Conservation (phyloP, 495 filamentous ascomycete genomes). For the Xylaria flabelliformis region DNA sequence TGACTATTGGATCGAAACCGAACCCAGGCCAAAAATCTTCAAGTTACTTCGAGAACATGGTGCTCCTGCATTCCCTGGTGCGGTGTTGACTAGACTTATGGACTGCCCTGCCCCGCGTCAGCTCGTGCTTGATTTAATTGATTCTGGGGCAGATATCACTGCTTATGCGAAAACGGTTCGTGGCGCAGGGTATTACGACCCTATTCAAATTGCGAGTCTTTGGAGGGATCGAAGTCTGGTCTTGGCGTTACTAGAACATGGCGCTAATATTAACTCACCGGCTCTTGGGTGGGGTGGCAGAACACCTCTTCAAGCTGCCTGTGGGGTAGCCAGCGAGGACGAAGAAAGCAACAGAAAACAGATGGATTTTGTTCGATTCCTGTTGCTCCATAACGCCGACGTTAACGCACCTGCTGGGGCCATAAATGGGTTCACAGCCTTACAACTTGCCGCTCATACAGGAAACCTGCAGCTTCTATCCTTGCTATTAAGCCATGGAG, state of each 20-base stretch:
- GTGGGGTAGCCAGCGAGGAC: too few relatives aligned
- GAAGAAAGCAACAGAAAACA: too few relatives aligned
- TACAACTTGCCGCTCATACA: not conserved
- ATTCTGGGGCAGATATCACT: slow-evolving; percentile 24
- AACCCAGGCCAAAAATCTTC: not conserved
- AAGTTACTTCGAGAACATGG: not conserved
- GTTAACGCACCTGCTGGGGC: slow-evolving; percentile 23
- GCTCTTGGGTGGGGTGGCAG: not conserved
- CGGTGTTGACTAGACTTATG: not conserved
- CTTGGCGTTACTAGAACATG: slow-evolving; percentile 28
- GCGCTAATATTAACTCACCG: slow-evolving; percentile 30
- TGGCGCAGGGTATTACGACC: not conserved
- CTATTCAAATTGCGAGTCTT: slow-evolving; percentile 27
- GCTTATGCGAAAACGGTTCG: slow-evolving; percentile 1
- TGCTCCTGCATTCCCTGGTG: not conserved
- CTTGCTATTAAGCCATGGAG: slow-evolving; percentile 33
- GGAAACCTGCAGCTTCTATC: slow-evolving; percentile 27
- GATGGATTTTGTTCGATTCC: slow-evolving; percentile 12
- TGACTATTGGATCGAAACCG: not conserved
- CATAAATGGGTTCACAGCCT: slow-evolving; percentile 4
- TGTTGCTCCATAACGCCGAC: slow-evolving; percentile 27
- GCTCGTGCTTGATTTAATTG: slow-evolving; percentile 20
- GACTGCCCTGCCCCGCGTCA: not conserved
- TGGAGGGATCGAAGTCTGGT: slow-evolving; percentile 26
- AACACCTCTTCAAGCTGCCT: slow-evolving; percentile 32